Percentiles rank a stretch among this genome's conserved stretches.
Conservation (phyloP, 2,329 filamentous ascomycete genomes). For the Aspergillus fijiensis region DNA sequence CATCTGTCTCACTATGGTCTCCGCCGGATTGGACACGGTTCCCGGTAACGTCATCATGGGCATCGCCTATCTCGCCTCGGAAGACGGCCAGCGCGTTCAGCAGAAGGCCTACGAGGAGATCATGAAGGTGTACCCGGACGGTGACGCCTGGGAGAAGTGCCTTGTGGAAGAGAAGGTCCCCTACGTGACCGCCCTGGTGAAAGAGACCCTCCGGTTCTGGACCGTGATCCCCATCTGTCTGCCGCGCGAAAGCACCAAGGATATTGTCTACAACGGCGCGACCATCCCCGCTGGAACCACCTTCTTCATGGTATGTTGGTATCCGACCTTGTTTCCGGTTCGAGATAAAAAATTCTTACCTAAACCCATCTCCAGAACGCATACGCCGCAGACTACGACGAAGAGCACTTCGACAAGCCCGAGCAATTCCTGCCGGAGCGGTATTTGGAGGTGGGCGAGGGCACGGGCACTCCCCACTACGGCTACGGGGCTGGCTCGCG, state of each 20-base stretch:
- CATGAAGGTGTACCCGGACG: conserved; percentile 66
- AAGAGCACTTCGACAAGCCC: conserved; percentile 64
- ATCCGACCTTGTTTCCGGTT: background rate
- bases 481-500: conserved; percentile 63
- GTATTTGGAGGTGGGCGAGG: conserved; percentile 58
- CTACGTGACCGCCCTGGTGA: conserved; percentile 75
- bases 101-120: conserved; percentile 68
- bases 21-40: conserved; percentile 77
- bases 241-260: conserved; percentile 69
- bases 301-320: conserved; percentile 66
- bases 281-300: conserved; percentile 72
- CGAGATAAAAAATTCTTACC: background rate
- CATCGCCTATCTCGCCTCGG: conserved; percentile 70
- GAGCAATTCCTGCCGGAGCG: conserved; percentile 67
- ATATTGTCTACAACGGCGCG: conserved; percentile 67
- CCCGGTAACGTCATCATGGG: conserved; percentile 78
- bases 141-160: conserved; percentile 74
- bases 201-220: conserved; percentile 76
- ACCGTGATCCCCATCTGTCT: conserved; percentile 77
- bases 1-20: conserved; percentile 80
- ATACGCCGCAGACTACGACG: conserved; percentile 73
- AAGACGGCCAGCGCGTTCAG: conserved; percentile 69
- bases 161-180: conserved; percentile 71
- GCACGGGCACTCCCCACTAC: conserved; percentile 59
- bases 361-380: conserved; percentile 54